Evolutionary conservation across 2,329 filamentous ascomycete genomes (phyloP), one percentile per base, ranked within the genome.

Genomic region (Cryoendolithus antarcticus): DNA sequence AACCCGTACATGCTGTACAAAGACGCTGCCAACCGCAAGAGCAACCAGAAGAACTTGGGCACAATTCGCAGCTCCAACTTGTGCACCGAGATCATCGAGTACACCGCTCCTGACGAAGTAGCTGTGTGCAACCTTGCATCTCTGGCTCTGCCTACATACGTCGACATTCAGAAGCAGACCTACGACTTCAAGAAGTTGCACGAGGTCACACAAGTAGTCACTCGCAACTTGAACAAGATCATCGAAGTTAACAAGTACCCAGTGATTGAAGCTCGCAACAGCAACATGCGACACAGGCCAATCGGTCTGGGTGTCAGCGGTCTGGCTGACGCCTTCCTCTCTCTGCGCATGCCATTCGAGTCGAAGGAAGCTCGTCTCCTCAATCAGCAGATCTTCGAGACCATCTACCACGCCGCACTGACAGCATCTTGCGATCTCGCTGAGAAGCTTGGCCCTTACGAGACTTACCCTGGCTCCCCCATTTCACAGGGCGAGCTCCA

Each of bases 1-100:
- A 96, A 93, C 66, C 91, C 91, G 35, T 98, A 94, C 69, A 98
- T 98, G 86, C 80, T 96, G 44, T 98, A 98, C 80, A 98, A 98
- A 74, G 91, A 98, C 66, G 75, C 80, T 57, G 89, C 83, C 77
- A 98, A 98, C 77, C 79, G 79, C 63, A 98, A 98, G 82, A 95
- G 88, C 74, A 98, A 98, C 76, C 91, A 98, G 71, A 96, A 98
- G 81, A 98, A 98, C 67, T 74, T 98, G 27, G 91, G 91, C 50
- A 95, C 88, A 46, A 98, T 98, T 55, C 86, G 86, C 64, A 95
- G 86, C 73, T 98, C 91, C 58, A 98, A 98, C 65, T 74, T 98
- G 35, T 98, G 91, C 78, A 96, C 89, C 37, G 91, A 98, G 67
- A 98, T 98, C 54, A 76, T 98, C 49, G 91, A 98, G 70, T 98